These are phyloP conservation scores for Lomentospora prolificans DNA, from an alignment of 2,329 filamentous ascomycete species.

Conservation along the genomic window DNA sequence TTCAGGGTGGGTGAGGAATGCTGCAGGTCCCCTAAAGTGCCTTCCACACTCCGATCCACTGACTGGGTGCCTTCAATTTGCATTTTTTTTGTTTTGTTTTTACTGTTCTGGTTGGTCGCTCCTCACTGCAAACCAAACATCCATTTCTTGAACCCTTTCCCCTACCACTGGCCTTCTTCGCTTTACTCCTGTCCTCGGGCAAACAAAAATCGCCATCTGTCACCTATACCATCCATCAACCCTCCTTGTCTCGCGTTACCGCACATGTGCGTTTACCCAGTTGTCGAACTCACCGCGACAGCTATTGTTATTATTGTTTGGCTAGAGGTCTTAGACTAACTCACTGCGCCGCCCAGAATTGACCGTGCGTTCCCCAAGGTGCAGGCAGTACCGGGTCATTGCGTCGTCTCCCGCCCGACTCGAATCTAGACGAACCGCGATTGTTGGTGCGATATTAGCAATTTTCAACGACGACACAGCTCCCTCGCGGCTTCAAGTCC, in stretches of 20 bases:
- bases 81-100: neutral
- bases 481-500: neutral
- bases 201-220: neutral
- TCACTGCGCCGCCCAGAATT: neutral
- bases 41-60: neutral
- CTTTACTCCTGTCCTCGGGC: neutral
- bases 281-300: neutral
- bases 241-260: neutral
- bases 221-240: neutral
- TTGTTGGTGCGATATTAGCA: neutral
- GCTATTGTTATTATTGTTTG: neutral
- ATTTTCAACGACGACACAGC: neutral
- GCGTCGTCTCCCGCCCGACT: neutral
- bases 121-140: neutral
- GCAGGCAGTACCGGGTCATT: slow-evolving; percentile 1
- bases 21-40: neutral
- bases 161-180: neutral
- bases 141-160: neutral
- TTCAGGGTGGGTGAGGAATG: neutral
- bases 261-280: neutral
- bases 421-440: neutral
- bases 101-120: neutral
- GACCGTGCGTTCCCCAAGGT: neutral
- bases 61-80: neutral
- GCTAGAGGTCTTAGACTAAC: neutral